Base-by-base conservation (phyloP, 2,329 filamentous ascomycete genomes). In the Botrytis aclada region DNA sequence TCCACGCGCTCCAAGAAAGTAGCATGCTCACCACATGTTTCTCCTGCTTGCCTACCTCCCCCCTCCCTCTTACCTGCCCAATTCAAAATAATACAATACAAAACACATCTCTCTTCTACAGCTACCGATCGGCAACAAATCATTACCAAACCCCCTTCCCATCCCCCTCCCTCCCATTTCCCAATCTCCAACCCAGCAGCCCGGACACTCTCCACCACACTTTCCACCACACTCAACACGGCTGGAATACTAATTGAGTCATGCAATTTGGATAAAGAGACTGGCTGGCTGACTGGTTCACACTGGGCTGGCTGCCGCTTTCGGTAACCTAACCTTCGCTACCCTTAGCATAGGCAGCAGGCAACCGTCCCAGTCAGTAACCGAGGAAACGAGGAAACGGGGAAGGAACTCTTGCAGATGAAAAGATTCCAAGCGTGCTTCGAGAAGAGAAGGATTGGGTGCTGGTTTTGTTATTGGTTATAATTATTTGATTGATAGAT, bases 331-430 rank as follows among this genome's bases (percentile, higher is more conserved):
- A n/a, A n/a, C n/a, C n/a, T n/a, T n/a, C n/a, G n/a, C n/a, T n/a
- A n/a, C n/a, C n/a, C n/a, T n/a, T n/a, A n/a, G 63, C 5, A 37
- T 34, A 65, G 63, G 63, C 63, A 66, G 32, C 63, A 66, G 63
- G 63, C 63, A 66, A 51, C 63, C 29, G 43, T 63, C 25, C 25
- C 61, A 29, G 61, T 14, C 61, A 29, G 61, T 14, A 61, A 61
- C 25, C 34, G 58, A 37, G 37, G 22, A 58, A 20, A 4, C 37
- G 54, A 6, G 34, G 18, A 32, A 58, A 20, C 18, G 45, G 25
- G 45, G 20, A 51, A 51, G 5, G 20, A n/a, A n/a, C 7, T 51
- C 14, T n/a, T n/a, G 7, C n/a, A n/a, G n/a, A n/a, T n/a, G n/a
- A n/a, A n/a, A n/a, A n/a, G n/a, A n/a, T 62, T 39, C 60, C 60